Percentiles rank a stretch among this genome's conserved stretches.
Evolutionary conservation across 177 flowering plant genomes (phyloP).

Genomic region (Telopea speciosissima): DNA sequence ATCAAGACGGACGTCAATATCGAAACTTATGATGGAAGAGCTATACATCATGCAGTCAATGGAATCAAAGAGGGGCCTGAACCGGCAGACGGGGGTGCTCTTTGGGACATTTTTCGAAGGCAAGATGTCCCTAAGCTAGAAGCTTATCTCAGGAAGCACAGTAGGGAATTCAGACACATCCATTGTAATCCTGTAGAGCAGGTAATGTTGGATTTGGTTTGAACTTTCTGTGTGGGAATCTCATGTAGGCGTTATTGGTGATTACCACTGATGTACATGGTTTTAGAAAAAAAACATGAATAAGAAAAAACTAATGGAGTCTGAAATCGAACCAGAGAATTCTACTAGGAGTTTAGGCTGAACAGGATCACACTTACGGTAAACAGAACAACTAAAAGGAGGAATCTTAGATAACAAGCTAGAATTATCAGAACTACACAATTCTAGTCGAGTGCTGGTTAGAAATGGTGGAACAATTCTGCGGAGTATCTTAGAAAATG

Average conservation of each 20-base stretch:
- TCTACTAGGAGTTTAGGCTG: too few relatives aligned
- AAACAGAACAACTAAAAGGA: too few relatives aligned
- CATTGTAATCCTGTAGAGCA: constrained; percentile 28
- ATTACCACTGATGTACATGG: too few relatives aligned
- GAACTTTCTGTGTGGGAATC: background rate
- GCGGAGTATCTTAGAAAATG: too few relatives aligned
- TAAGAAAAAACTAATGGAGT: too few relatives aligned
- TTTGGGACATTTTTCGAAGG: constrained; percentile 49
- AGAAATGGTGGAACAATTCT: too few relatives aligned
- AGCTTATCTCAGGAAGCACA: constrained; percentile 34
- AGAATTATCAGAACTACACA: too few relatives aligned
- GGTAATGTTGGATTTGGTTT: constrained; percentile 14
- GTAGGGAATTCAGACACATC: constrained; percentile 34
- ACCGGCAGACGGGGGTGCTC: constrained; percentile 31
- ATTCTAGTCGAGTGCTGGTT: too few relatives aligned
- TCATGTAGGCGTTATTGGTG: background rate
- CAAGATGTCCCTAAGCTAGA: constrained; percentile 39
- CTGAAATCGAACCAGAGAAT: too few relatives aligned
- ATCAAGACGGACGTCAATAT: background rate
- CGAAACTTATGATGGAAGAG: background rate
- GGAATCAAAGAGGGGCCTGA: constrained; percentile 6
- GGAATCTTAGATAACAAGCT: too few relatives aligned
- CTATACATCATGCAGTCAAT: background rate
- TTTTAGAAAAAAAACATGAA: too few relatives aligned
- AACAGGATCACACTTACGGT: too few relatives aligned